Conservation (phyloP, 371 early-diverging fungal species). For the Mortierella sp. region DNA sequence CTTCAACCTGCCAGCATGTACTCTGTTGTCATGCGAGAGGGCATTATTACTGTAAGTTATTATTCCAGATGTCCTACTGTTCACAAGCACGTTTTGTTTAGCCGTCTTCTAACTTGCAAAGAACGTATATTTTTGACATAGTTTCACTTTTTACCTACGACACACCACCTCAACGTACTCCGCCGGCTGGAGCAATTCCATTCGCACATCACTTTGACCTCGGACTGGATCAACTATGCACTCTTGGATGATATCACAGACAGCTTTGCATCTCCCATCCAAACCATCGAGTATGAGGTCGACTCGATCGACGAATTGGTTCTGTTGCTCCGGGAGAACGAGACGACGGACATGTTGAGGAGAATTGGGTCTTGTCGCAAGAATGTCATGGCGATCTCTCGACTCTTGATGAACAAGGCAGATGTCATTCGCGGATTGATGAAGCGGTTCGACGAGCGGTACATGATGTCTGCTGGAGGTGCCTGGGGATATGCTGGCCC, state of each 20-base stretch:
- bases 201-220: constrained; percentile 40
- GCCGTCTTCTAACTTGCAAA: neutral
- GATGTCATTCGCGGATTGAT: constrained; percentile 86
- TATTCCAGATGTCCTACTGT: too few relatives aligned
- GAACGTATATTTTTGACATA: constrained; percentile 24
- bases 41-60: constrained; percentile 78
- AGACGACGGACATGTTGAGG: constrained; percentile 89
- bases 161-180: constrained; percentile 83
- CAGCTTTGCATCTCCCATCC: constrained; percentile 83
- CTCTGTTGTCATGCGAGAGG: constrained; percentile 85
- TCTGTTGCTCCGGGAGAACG: constrained; percentile 88
- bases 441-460: constrained; percentile 77
- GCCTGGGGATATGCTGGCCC: constrained; percentile 45
- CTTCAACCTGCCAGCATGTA: constrained; percentile 86
- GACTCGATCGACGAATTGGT: constrained; percentile 94
- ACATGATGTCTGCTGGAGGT: constrained; percentile 10
- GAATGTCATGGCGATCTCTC: constrained; percentile 79
- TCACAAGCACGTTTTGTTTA: neutral
- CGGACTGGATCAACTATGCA: constrained; percentile 93
- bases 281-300: constrained; percentile 88
- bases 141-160: constrained; percentile 81
- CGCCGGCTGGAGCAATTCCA: constrained; percentile 76
- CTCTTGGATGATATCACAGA: constrained; percentile 90
- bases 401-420: constrained; percentile 83
- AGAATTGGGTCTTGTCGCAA: constrained; percentile 90